A percentile compares a stretch with the other conserved stretches of the same genome.
These are phyloP conservation scores for Nyssa sinensis DNA, from an alignment of 148 eudicot genomes.

Conservation along the genomic window DNA sequence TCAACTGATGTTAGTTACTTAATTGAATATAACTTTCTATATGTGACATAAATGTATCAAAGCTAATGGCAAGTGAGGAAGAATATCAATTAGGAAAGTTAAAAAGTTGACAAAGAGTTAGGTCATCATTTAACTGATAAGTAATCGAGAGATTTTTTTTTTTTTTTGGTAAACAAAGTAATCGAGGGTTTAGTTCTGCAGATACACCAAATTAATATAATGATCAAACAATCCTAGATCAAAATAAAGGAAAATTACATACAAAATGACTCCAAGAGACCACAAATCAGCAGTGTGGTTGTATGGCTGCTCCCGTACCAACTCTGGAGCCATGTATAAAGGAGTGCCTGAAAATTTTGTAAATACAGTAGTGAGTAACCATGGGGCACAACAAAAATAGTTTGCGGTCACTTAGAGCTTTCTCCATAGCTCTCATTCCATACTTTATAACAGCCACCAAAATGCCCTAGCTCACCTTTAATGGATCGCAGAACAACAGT, in stretches of 20 bases:
- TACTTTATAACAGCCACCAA: not conserved
- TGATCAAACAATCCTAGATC: not conserved
- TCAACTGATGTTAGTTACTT: not conserved
- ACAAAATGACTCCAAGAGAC: conserved; percentile 99
- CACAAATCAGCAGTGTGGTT: conserved; percentile 98
- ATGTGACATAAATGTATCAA: not conserved
- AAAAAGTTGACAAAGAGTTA: no score
- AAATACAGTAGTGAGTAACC: not conserved
- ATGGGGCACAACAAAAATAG: not conserved
- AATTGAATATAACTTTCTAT: not conserved
- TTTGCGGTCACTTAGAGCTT: not conserved
- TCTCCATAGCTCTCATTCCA: not conserved
- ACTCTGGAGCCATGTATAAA: conserved; percentile 98
- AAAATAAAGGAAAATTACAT: conserved; percentile 28
- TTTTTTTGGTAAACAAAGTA: no score
- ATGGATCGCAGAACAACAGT: conserved; percentile 95
- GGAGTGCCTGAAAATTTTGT: conserved; percentile 71
- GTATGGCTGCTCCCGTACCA: conserved; percentile 98
- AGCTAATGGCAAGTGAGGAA: no score
- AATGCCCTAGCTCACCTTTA: conserved; percentile 63
- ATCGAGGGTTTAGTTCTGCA: no score
- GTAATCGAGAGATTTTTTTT: no score
- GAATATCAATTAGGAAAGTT: no score
- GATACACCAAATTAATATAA: not conserved
- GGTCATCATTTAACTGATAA: no score